These are phyloP conservation scores for Inga oerstediana DNA, from an alignment of 306 rosid genomes.

Conservation along the genomic window DNA sequence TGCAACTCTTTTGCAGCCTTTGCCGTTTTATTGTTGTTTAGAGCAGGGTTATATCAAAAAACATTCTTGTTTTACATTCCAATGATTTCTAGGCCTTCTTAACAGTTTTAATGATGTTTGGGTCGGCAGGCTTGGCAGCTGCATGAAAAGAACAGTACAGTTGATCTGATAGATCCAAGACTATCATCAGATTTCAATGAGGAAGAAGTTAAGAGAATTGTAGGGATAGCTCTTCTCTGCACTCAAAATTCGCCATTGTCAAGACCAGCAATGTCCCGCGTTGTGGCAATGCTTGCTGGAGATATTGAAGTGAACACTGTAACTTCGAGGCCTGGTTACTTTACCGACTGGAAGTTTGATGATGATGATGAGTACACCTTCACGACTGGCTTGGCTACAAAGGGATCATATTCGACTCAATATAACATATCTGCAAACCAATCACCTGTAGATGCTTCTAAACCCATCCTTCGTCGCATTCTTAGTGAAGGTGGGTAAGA, in stretches of 20 bases:
- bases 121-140: conserved; percentile 66
- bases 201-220: conserved; percentile 56
- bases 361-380: conserved; percentile 43
- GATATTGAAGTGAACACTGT: conserved; percentile 56
- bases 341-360: conserved; percentile 67
- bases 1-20: no score
- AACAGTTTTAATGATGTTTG: conserved; percentile 30
- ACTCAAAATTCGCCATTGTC: conserved; percentile 63
- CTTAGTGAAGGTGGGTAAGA: conserved; percentile 23
- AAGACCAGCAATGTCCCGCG: conserved; percentile 74
- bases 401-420: conserved; percentile 36
- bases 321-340: conserved; percentile 66
- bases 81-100: no score
- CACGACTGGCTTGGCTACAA: conserved; percentile 25
- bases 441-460: background rate
- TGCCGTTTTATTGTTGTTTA: no score
- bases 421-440: conserved; percentile 27
- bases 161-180: conserved; percentile 51
- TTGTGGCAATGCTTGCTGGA: conserved; percentile 76
- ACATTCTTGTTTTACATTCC: no score
- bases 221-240: conserved; percentile 58
- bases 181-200: conserved; percentile 44
- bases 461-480: background rate
- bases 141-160: conserved; percentile 47
- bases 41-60: no score